Base-by-base conservation (phyloP, 2,329 filamentous ascomycete genomes). In the Fusarium oxysporum region DNA sequence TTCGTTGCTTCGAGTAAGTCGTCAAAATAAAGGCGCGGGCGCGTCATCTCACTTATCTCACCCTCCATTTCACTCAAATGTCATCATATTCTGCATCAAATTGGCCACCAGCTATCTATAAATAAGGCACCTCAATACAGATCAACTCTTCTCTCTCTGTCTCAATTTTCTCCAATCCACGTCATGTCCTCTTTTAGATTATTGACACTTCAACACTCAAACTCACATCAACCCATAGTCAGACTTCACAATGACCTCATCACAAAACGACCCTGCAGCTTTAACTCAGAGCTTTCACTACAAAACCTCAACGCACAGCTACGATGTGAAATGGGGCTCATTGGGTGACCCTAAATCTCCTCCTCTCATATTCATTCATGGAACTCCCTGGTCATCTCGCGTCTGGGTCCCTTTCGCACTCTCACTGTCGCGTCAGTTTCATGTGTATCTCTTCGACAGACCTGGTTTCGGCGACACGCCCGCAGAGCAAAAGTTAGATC, bases 321-420 rank as follows among this genome's bases (percentile, higher is more conserved):
- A 77, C 45, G 55, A 64, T 32, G 77, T 82, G 35, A 78, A 70
- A 65, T 83, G 80, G 79, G 79, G 72, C 2, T 79, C 79, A 0
- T 47, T 86, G 1, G 83, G 83, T 12, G 38, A 77, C 7, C n/a
- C 69, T 7, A 38, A 48, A 2, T 62, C 56, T 0, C 81, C 79
- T 23, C 82, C 83, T 1, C 62, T 85, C 1, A 72, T 86, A 17
- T 85, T 86, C 41, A 74, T 86, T 13, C 85, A 86, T 63, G 85
- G 85, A 58, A 86, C 85, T 0, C 85, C 85, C 0, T 86, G 84
- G 84, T 85, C 84, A 4, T 85, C 83, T 3, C 71, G 64, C 1
- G 78, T 85, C 13, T 86, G 83, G 82, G 51, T 65, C 0, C 75
- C 78, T 3, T 79, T 82, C 23, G 83, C 82, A 3, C 67, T 77